These are phyloP conservation scores for Phyllostachys edulis DNA, from an alignment of 176 grass and related monocot species.

Conservation along the genomic window DNA sequence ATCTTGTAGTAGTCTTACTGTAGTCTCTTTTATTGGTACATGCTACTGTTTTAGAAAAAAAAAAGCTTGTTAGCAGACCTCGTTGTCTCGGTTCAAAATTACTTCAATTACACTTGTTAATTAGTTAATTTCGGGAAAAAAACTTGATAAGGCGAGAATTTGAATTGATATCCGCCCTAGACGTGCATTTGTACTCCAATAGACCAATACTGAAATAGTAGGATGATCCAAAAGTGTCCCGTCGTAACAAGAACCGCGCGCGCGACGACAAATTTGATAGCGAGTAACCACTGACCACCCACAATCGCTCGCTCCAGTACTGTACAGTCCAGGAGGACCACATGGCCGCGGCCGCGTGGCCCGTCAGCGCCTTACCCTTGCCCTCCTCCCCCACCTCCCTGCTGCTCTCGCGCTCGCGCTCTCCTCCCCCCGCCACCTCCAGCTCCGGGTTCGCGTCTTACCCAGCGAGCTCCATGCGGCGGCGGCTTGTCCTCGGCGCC, in stretches of 20 bases:
- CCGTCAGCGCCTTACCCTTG: neutral
- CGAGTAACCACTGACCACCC: neutral
- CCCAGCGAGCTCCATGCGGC: neutral
- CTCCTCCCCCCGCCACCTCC: neutral
- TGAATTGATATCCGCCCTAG: too few relatives aligned
- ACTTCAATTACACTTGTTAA: too few relatives aligned
- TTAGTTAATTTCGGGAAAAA: too few relatives aligned
- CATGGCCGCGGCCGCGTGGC: conserved; percentile 26
- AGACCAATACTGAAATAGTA: too few relatives aligned
- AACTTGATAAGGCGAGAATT: too few relatives aligned
- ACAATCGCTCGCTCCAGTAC: neutral
- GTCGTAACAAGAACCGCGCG: neutral
- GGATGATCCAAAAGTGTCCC: neutral
- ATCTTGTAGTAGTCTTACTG: too few relatives aligned
- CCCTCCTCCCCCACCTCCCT: conserved; percentile 22
- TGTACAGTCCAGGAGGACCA: neutral
- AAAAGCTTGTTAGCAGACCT: too few relatives aligned
- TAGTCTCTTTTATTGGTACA: too few relatives aligned
- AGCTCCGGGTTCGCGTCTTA: neutral
- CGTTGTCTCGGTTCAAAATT: too few relatives aligned
- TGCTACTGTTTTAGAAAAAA: too few relatives aligned
- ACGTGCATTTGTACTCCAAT: too few relatives aligned
- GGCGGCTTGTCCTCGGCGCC: conserved; percentile 13
- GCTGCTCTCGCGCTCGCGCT: conserved; percentile 8
- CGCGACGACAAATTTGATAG: neutral